Conservation (phyloP, 176 grass and related monocot species). For the Rhynchospora tenuis region DNA sequence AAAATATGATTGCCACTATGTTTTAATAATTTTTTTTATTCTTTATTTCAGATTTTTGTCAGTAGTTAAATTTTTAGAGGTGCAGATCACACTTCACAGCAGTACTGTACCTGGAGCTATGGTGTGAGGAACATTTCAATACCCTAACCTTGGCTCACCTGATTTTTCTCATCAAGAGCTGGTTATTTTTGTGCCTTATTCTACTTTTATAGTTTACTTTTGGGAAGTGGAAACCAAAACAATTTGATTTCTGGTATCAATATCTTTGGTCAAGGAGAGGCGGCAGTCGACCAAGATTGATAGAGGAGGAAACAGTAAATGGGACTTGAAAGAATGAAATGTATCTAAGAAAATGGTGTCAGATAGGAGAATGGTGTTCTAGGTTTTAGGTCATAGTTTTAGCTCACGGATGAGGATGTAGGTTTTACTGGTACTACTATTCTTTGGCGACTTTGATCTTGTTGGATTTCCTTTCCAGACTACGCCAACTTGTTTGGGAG, state of each 20-base stretch:
- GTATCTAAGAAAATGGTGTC: too few relatives aligned
- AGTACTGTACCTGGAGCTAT: constrained; percentile 78
- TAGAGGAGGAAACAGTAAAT: too few relatives aligned
- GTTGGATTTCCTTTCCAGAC: too few relatives aligned
- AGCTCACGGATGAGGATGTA: too few relatives aligned
- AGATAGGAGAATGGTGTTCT: too few relatives aligned
- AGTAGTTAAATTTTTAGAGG: constrained; percentile 36
- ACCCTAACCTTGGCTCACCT: constrained; percentile 58
- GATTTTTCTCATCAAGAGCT: constrained; percentile 80
- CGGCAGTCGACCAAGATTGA: too few relatives aligned
- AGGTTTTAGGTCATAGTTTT: too few relatives aligned
- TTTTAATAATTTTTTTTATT: background rate
- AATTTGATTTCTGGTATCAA: background rate
- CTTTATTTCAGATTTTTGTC: constrained; percentile 17
- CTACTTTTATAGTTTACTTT: background rate
- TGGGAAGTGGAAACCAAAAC: background rate
- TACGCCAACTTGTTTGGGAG: too few relatives aligned
- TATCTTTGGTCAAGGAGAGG: background rate
- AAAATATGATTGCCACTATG: background rate
- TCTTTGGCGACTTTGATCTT: too few relatives aligned
- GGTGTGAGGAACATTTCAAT: constrained; percentile 95
- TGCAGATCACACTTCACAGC: constrained; percentile 73
- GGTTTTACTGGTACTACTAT: too few relatives aligned
- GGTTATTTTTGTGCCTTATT: constrained; percentile 34
- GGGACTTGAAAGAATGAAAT: too few relatives aligned